Evolutionary conservation across 768 basidiomycete genomes (phyloP).

Genomic region (Termitomyces sp.): DNA sequence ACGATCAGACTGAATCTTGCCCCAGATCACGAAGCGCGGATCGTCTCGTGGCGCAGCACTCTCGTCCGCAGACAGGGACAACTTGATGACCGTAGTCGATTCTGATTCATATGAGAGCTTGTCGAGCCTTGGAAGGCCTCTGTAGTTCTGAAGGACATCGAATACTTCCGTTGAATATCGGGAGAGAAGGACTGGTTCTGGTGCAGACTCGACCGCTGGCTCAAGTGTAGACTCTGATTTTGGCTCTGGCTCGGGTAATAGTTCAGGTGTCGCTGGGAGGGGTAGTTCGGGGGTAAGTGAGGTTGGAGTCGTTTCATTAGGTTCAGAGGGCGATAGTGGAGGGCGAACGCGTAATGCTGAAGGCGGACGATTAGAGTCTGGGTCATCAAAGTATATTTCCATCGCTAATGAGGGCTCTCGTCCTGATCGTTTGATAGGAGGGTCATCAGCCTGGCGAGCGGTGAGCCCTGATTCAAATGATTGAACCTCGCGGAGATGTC

Average conservation of each 20-base stretch:
- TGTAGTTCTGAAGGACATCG: constrained; percentile 77
- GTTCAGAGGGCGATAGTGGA: constrained; percentile 7
- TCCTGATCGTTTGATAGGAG: constrained; percentile 5
- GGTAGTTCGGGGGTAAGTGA: constrained; percentile 7
- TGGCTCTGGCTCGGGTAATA: constrained; percentile 14
- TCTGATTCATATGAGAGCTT: constrained; percentile 52
- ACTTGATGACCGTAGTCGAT: constrained; percentile 67
- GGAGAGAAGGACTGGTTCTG: constrained; percentile 52
- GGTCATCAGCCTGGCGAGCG: constrained; percentile 50
- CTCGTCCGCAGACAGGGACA: constrained; percentile 65
- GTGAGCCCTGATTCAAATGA: constrained; percentile 84
- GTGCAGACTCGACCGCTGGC: constrained; percentile 31
- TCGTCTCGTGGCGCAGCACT: constrained; percentile 78
- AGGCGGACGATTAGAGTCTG: constrained; percentile 20
- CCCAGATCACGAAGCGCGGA: constrained; percentile 92
- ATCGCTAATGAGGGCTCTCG: constrained; percentile 10
- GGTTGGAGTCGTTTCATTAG: constrained; percentile 11
- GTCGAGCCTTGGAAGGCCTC: constrained; percentile 72
- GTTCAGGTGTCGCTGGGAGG: constrained; percentile 5
- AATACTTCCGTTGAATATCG: constrained; percentile 75
- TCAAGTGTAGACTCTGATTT: background rate
- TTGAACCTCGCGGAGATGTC: constrained; percentile 77
- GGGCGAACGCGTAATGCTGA: constrained; percentile 23
- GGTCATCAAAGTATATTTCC: constrained; percentile 14
- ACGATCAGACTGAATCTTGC: constrained; percentile 42